These are phyloP conservation scores for Aspergillus olivimuriae DNA, from an alignment of 495 filamentous ascomycete genomes.

Conservation along the genomic window DNA sequence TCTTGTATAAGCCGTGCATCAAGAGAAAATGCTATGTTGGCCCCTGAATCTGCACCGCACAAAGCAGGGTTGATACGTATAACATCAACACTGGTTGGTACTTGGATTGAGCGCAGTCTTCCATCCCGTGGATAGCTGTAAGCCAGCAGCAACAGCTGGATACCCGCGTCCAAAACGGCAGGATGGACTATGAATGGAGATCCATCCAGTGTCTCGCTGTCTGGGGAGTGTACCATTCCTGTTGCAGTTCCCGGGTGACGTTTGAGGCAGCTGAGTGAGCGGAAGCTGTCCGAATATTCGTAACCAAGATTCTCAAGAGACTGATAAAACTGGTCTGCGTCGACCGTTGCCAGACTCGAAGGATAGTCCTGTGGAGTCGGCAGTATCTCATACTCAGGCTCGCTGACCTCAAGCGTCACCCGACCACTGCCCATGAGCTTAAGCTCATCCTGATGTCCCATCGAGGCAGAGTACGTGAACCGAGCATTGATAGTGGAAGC, in stretches of 20 bases:
- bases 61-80: background rate
- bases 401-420: background rate
- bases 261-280: background rate
- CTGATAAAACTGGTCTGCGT: background rate
- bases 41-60: background rate
- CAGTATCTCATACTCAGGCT: background rate
- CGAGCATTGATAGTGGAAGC: background rate
- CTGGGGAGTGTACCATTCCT: background rate
- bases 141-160: background rate
- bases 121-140: background rate
- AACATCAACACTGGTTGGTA: background rate
- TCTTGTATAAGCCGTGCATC: background rate
- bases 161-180: background rate
- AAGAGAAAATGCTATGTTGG: background rate
- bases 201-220: background rate
- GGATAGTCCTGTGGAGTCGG: background rate
- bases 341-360: background rate
- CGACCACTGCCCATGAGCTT: background rate
- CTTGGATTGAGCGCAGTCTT: background rate
- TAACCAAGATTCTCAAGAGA: background rate
- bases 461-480: constrained; percentile 27
- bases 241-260: background rate
- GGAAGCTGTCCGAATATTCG: background rate
- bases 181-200: background rate
- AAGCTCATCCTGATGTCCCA: constrained; percentile 18